Conservation (phyloP, 2,329 filamentous ascomycete species). For the Lachnellula subtilissima region DNA sequence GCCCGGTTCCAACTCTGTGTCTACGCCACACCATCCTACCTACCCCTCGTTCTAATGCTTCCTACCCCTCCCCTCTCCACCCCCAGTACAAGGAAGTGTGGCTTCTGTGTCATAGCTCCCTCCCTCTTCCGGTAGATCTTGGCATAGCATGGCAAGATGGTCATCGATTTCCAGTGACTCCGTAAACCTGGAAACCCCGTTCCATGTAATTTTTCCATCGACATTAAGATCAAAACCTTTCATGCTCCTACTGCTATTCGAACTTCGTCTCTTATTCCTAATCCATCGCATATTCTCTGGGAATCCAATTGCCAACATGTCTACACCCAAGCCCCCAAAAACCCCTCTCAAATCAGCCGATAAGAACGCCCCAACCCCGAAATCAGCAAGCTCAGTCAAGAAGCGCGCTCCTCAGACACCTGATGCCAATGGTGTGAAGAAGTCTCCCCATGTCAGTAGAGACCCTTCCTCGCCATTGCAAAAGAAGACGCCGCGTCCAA, state of each 20-base stretch:
- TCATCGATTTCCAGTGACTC: constrained; percentile 2
- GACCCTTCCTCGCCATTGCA: neutral
- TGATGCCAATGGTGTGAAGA: constrained; percentile 11
- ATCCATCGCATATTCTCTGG: constrained; percentile 7
- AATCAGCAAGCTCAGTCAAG: constrained; percentile 18
- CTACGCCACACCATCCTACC: constrained; percentile 6
- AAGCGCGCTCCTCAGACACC: constrained; percentile 15
- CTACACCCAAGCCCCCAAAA: constrained; percentile 18
- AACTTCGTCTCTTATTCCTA: constrained; percentile 1
- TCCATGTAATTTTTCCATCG: too few species aligned
- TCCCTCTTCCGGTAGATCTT: neutral
- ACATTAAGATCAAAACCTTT: neutral
- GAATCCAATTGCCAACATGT: constrained; percentile 11
- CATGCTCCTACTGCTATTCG: constrained; percentile 2
- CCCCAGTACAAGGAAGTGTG: neutral
- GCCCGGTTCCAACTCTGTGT: neutral
- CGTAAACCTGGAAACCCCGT: neutral
- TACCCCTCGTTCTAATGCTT: neutral
- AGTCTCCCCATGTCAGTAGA: constrained; percentile 3
- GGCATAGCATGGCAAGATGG: neutral
- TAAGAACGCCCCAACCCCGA: constrained; percentile 7
- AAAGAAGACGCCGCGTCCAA: constrained; percentile 4
- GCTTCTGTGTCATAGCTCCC: constrained; percentile 10
- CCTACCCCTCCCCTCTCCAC: neutral
- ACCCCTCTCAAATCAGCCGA: constrained; percentile 11